These are phyloP conservation scores for Periconia sp. DNA, from an alignment of 2,329 filamentous ascomycete species.

Conservation along the genomic window DNA sequence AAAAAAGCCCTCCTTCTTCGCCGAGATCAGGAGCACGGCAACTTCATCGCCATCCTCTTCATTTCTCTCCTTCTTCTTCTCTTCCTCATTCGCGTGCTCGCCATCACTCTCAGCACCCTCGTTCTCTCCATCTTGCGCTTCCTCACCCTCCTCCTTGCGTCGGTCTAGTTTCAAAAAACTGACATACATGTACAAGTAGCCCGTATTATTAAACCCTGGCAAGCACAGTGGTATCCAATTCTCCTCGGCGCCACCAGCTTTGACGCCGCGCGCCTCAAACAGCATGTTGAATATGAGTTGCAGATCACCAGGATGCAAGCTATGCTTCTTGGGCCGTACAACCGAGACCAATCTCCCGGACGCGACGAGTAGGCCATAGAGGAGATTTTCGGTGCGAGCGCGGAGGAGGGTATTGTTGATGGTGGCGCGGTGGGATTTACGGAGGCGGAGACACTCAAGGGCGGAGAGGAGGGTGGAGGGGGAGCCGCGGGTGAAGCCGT, in stretches of 20 bases:
- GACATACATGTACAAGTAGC: slow-evolving; percentile 99
- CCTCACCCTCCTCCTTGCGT: slow-evolving; percentile 46
- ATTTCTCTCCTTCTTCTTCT: slow-evolving; percentile 40
- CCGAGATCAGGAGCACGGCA: slow-evolving; percentile 89
- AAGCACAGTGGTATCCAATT: slow-evolving; percentile 97
- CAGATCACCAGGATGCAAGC: slow-evolving; percentile 89
- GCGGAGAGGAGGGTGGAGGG: slow-evolving; percentile 85
- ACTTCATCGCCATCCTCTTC: slow-evolving; percentile 65
- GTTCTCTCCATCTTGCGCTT: slow-evolving; percentile 31
- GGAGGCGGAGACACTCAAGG: slow-evolving; percentile 87
- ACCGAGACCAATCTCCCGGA: slow-evolving; percentile 93
- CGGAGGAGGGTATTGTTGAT: slow-evolving; percentile 90
- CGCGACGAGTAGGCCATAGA: slow-evolving; percentile 92
- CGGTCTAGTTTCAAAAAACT: slow-evolving; percentile 74
- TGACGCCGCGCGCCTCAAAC: slow-evolving; percentile 90
- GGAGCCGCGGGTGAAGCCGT: slow-evolving; percentile 92
- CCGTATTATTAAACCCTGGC: slow-evolving; percentile 94
- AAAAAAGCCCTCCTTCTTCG: slow-evolving; percentile 92
- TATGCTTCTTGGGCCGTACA: slow-evolving; percentile 90
- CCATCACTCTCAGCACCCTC: background rate
- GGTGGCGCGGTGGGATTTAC: slow-evolving; percentile 79
- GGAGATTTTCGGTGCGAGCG: slow-evolving; percentile 71
- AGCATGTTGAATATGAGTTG: slow-evolving; percentile 99
- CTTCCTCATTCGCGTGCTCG: slow-evolving; percentile 35
- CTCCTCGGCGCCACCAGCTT: slow-evolving; percentile 91